A percentile compares a stretch with the other conserved stretches of the same genome.
Evolutionary conservation across 768 basidiomycete genomes (phyloP).

Genomic region (Phanerodontia chrysosporium): DNA sequence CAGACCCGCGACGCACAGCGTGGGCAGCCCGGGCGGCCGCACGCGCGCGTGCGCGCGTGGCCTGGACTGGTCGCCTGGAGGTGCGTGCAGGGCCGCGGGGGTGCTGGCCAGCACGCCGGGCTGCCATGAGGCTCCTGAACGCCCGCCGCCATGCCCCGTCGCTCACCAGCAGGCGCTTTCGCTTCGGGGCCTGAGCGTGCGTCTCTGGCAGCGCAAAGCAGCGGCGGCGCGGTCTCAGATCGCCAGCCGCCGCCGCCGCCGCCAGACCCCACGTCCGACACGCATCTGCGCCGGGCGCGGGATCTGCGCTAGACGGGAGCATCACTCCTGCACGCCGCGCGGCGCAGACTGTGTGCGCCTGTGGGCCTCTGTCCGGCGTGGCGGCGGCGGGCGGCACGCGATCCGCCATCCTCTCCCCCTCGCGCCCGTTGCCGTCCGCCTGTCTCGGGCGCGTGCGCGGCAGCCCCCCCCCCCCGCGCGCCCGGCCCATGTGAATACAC

Average conservation of each 20-base stretch:
- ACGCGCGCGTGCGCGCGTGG: no score
- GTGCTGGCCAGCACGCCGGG: background rate
- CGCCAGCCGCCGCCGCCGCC: background rate
- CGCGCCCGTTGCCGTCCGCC: no score
- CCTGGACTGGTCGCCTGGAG: background rate
- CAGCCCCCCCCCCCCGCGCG: no score
- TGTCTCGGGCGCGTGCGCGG: no score
- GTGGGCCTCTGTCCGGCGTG: conserved; percentile 1
- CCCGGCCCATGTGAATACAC: no score
- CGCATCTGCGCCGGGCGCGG: background rate
- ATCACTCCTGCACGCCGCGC: background rate
- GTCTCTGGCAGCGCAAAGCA: background rate
- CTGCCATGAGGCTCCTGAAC: conserved; percentile 4
- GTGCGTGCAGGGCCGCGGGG: background rate
- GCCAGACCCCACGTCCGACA: background rate
- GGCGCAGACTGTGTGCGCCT: background rate
- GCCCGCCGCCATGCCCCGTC: background rate
- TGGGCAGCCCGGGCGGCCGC: no score
- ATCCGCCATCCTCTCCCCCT: no score
- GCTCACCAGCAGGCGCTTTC: background rate
- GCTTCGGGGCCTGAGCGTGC: background rate
- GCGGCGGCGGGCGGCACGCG: background rate
- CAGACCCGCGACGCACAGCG: no score
- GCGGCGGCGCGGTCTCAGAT: background rate
- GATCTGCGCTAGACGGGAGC: background rate